Conservation (phyloP, 805 yeast species). For the Candida suzukii region DNA sequence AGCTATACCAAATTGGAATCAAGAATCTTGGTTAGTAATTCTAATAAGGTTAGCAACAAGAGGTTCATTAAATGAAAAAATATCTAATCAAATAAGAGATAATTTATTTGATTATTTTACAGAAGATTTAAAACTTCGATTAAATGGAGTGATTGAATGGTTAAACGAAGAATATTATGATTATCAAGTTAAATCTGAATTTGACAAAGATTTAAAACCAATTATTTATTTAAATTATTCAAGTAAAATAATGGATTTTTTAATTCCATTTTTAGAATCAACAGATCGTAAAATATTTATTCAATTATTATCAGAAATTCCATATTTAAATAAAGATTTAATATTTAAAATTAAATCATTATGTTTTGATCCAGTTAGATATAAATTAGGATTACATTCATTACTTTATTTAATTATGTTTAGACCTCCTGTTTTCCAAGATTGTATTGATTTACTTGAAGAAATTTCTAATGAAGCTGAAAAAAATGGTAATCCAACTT, state of each 20-base stretch:
- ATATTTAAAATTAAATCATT: slow-evolving; percentile 63
- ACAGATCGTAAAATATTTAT: slow-evolving; percentile 76
- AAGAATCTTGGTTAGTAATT: slow-evolving; percentile 70
- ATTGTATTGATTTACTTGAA: slow-evolving; percentile 41
- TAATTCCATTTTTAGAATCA: slow-evolving; percentile 79
- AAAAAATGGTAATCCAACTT: slow-evolving; percentile 34
- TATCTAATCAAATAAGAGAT: slow-evolving; percentile 58
- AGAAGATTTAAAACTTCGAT: slow-evolving; percentile 60
- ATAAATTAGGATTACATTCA: slow-evolving; percentile 73
- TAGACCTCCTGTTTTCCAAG: slow-evolving; percentile 72
- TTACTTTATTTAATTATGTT: slow-evolving; percentile 80
- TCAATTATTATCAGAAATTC: slow-evolving; percentile 80
- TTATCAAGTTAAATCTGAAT: slow-evolving; percentile 28
- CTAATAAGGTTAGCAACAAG: slow-evolving; percentile 76
- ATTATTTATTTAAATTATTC: slow-evolving; percentile 61
- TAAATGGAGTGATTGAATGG: slow-evolving; percentile 85
- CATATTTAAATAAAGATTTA: slow-evolving; percentile 57
- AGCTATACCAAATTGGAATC: slow-evolving; percentile 45
- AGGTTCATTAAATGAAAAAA: slow-evolving; percentile 36
- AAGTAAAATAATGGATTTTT: slow-evolving; percentile 60
- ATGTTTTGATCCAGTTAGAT: slow-evolving; percentile 80
- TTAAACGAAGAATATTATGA: slow-evolving; percentile 90
- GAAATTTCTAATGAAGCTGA: slow-evolving; percentile 35
- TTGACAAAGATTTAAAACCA: slow-evolving; percentile 10
- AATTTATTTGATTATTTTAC: slow-evolving; percentile 68